Conservation (phyloP, 208 protist genomes). For the Acanthamoeba healyi region DNA sequence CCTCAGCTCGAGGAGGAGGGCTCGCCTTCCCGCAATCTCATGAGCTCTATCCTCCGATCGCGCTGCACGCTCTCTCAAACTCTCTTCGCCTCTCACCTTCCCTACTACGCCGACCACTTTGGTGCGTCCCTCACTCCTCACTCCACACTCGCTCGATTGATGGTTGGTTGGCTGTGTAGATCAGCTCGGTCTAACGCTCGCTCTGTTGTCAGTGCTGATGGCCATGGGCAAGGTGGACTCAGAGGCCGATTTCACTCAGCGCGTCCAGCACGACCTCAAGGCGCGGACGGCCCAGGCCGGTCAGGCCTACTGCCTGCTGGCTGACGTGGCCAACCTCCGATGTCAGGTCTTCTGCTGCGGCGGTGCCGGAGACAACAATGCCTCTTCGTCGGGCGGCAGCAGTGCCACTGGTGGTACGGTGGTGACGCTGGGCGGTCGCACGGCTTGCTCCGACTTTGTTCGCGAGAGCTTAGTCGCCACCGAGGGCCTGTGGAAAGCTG, state of each 20-base stretch:
- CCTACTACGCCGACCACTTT: slow-evolving; percentile 49
- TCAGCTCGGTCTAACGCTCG: not conserved
- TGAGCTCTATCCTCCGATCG: not conserved
- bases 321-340: no score
- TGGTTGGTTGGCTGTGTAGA: not conserved
- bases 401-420: not conserved
- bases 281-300: no score
- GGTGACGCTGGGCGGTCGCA: not conserved
- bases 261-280: not conserved
- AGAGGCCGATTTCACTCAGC: slow-evolving; percentile 17
- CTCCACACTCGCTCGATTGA: not conserved
- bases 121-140: not conserved
- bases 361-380: not conserved
- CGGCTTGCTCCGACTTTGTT: slow-evolving; percentile 19
- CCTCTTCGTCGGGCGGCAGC: not conserved
- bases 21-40: not conserved
- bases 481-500: slow-evolving; percentile 17
- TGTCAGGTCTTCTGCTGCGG: not conserved
- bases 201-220: not conserved
- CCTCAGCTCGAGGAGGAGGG: no score
- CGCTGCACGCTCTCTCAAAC: not conserved
- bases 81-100: not conserved
- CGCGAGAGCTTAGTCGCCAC: not conserved
- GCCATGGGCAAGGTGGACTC: not conserved
- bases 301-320: no score